phyloP scores from a whole-genome alignment of 306 rosid species.

The Leucaena leucocephala region DNA sequence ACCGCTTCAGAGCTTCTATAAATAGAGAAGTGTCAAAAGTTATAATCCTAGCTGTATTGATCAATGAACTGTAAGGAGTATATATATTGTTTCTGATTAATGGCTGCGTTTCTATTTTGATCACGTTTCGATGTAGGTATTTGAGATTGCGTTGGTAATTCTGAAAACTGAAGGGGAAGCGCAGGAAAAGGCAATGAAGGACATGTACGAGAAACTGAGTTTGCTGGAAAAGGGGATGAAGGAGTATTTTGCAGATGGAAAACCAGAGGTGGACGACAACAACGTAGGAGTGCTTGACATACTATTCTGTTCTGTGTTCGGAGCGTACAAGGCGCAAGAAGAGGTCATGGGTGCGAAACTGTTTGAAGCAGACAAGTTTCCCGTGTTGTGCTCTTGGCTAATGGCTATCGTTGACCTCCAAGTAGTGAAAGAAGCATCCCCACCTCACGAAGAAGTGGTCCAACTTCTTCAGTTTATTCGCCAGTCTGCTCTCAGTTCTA shows the following conservation, averaged over 20 bases:
- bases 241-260: slow-evolving; percentile 32
- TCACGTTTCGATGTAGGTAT: slow-evolving; percentile 11
- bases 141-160: background rate
- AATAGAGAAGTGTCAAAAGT: background rate
- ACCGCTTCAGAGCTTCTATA: background rate
- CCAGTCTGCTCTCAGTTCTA: slow-evolving; percentile 26
- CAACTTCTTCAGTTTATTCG: slow-evolving; percentile 13
- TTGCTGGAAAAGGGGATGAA: slow-evolving; percentile 48
- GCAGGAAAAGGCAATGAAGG: slow-evolving; percentile 31
- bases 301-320: slow-evolving; percentile 8
- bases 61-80: background rate
- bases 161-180: slow-evolving; percentile 40
- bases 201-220: slow-evolving; percentile 31
- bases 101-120: background rate
- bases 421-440: slow-evolving; percentile 32
- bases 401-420: slow-evolving; percentile 26
- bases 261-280: slow-evolving; percentile 1
- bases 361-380: slow-evolving; percentile 39
- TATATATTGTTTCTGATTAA: background rate
- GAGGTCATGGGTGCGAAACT: slow-evolving; percentile 32
- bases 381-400: slow-evolving; percentile 41
- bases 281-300: slow-evolving; percentile 34
- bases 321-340: slow-evolving; percentile 26
- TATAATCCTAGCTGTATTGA: background rate
- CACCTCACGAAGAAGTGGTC: slow-evolving; percentile 37